Evolutionary conservation across 225 moss, liverwort and hornwort genomes (phyloP).

Genomic region (Lunularia cruciata): DNA sequence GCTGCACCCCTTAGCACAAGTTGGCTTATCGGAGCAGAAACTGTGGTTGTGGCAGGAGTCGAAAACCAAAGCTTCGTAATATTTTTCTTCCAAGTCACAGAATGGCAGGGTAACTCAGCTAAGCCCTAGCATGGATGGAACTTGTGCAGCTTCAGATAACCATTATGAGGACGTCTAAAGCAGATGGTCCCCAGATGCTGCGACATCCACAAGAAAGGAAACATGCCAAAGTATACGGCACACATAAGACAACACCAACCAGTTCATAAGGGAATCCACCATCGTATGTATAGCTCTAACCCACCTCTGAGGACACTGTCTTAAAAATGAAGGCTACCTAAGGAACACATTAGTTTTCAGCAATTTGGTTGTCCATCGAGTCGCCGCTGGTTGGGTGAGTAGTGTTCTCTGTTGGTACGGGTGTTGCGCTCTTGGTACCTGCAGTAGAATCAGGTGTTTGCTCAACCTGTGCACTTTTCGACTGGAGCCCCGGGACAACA

Average conservation of each 20-base stretch:
- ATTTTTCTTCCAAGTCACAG: not conserved
- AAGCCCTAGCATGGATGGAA: not conserved
- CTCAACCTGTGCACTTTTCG: conserved; percentile 1
- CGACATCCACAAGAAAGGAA: not conserved
- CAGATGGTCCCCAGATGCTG: not conserved
- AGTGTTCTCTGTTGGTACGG: not conserved
- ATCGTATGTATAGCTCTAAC: conserved; percentile 12
- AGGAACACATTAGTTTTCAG: not conserved
- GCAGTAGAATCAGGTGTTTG: not conserved
- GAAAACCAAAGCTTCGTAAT: not conserved
- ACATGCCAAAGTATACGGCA: not conserved
- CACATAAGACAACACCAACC: not conserved
- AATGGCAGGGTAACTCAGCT: not conserved
- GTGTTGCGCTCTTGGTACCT: not conserved
- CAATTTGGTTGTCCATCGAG: conserved; percentile 1
- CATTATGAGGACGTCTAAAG: not conserved
- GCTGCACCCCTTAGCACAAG: conserved; percentile 3
- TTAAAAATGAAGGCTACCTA: conserved; percentile 3
- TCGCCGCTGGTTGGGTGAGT: not conserved
- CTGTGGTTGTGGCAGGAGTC: not conserved
- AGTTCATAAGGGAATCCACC: not conserved
- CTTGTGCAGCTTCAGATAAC: conserved; percentile 3
- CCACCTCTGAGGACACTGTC: not conserved
- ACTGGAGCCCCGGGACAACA: not conserved
- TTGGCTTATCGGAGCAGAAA: not conserved